Base-by-base conservation (phyloP, 2,329 filamentous ascomycete species). In the Ceratocystis eucalypticola region DNA sequence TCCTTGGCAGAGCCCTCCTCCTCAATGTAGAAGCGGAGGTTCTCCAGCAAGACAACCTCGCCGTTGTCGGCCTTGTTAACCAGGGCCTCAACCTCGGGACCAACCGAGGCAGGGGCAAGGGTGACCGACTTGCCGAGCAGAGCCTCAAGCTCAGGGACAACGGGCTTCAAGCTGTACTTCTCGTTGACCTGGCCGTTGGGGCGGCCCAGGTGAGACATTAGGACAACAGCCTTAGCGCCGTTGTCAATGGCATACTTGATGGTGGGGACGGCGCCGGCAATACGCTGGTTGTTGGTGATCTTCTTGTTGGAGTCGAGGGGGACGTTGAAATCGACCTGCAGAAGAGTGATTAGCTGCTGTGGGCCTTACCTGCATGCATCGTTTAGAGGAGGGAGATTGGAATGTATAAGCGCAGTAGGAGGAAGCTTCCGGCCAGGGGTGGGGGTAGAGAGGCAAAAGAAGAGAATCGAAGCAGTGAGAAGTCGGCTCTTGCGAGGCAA, bases 141-240 rank as follows among this genome's bases (percentile, higher is more conserved):
- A 82, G 93, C 92, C 86, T 96, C 89, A 66, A 96, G 87, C 80
- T 95, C 91, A 70, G 89, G 81, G 41, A 94, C 88, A 70, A 99
- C 90, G 69, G 93, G 92, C 82, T 92, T 86, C 75, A 99, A 83
- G 74, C 89, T 95, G 86, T 94, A 99, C 82, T 99, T 97, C 71
- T 85, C 77, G 80, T 96, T 96, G 75, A 79, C 80, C 77, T 91
- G 86, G 76, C 94, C 94, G 75, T 97, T 89, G 70, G 94, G 94
- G 65, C 94, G 93, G 74, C 94, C 94, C 69, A 99, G 88, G 79
- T 99, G 94, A 75, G 93, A 97, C 94, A 99, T 99, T 76, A 99
- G 85, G 74, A 97, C 80, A 69, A 99, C 92, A 62, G 91, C 82
- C 83, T 95, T 96, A 75, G 92, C 92, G 72, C 89, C 90, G 77